Base-by-base conservation (phyloP, 441 rosid species). In the Kokia cookei region DNA sequence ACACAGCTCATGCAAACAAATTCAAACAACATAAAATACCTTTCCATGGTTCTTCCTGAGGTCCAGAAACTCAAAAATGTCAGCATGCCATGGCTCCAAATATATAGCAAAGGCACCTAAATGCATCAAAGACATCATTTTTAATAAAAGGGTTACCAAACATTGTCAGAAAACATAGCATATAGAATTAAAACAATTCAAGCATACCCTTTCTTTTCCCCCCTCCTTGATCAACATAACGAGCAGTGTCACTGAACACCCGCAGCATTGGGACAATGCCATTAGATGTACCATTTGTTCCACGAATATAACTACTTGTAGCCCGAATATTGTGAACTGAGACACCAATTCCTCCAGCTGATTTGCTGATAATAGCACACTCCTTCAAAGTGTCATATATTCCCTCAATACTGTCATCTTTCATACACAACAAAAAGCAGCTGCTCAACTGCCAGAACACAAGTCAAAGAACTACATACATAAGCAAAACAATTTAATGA, bases 31-130 rank as follows among this genome's bases (percentile, higher is more conserved):
- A 43, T 3, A 51, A 47, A 35, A 68, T 79, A 93, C 98, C 92
- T 84, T 92, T 42, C 98, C 97, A 77, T 92, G 98, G 78, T 92
- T 92, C 76, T 92, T 93, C 72, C 96, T 77, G 7, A 93, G 96
- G 73, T 93, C 98, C 35, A 93, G 76, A 76, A 89, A 93, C 69
- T 90, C 97, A 77, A 88, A 92, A 57, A 90, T 65, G 76, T 93
- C 98, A 35, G 96, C 96, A 79, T 93, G 97, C 93, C 96, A 93
- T 76, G 96, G 98, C 79, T 92, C 98, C 88, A 92, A 79, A 78
- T 91, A 93, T 58, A 92, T 92, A 74, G 96, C 94, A 90, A 91
- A 94, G 27, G 98, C 98, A 79, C 96, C 98, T 92, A 66, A 35
- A 80, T 63, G 45, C 48, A 76, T 72, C 53, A 55, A 22, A 55